Base-by-base conservation (phyloP, 441 rosid genomes). In the Jatropha podagrica region DNA sequence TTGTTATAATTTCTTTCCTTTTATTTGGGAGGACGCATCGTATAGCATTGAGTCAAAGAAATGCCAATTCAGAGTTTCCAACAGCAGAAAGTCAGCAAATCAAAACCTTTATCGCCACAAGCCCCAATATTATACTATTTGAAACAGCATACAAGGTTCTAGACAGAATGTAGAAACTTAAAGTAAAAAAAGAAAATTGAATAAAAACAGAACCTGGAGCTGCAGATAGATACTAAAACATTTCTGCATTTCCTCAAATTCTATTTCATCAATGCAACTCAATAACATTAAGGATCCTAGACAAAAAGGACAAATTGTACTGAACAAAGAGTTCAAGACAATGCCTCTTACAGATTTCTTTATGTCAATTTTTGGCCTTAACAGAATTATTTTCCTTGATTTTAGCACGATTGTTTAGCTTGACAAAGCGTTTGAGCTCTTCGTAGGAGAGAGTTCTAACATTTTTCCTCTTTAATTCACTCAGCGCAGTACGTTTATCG, bases 371-470 rank as follows among this genome's bases (percentile, higher is more conserved):
- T 85, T 91, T 93, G 86, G 99, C 97, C 86, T 83, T 91, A 69
- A 79, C 10, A 52, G 93, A 82, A 81, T 92, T 92, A 84, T 87
- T 91, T 56, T 91, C 93, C 86, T 86, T 92, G 71, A 92, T 92
- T 74, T 86, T 88, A 41, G 90, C 88, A 40, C 97, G 88, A 61
- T 86, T 90, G 74, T 93, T 93, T 58, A 95, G 88, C 88, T 90
- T 95, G 77, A 89, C 89, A 82, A 93, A 93, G 76, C 92, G 89
- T 80, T 84, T 91, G 75, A 95, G 90, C 65, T 91, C 89, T 69
- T 88, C 91, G 2, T 80, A 91, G 0, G 95, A 88, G 69, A 95
- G 95, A 40, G 89, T 84, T 77, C 90, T 91, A 1, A 81, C 75
- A 70, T 83, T 79, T 77, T 86, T 88, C 83, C 97, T 85, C 71